phyloP scores from a whole-genome alignment of 2,329 filamentous ascomycete genomes.

The Aspergillus sp. region DNA sequence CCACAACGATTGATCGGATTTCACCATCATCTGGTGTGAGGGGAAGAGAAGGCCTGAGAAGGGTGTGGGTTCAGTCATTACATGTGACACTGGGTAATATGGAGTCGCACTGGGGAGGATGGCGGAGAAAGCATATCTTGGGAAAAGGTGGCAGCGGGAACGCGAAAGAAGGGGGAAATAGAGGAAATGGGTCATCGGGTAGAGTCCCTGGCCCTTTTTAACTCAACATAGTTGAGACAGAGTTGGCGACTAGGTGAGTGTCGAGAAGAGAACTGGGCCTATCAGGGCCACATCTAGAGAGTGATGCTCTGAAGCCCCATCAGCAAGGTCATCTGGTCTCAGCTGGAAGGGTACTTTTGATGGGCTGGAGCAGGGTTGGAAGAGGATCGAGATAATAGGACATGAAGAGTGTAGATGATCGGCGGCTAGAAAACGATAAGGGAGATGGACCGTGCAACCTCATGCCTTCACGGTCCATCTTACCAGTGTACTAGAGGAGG shows the following conservation, averaged over 20 bases:
- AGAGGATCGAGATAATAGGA: background rate
- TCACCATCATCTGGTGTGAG: background rate
- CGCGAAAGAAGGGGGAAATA: background rate
- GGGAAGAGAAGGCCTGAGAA: background rate
- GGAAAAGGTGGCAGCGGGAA: background rate
- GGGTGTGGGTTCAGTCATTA: background rate
- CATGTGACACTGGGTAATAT: constrained; percentile 15
- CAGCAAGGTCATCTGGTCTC: constrained; percentile 9
- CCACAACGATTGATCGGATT: background rate
- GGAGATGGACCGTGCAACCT: constrained; percentile 17
- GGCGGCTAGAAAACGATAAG: constrained; percentile 9
- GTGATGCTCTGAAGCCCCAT: background rate
- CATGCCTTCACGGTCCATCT: background rate
- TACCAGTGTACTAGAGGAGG: constrained; percentile 6
- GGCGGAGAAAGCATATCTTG: background rate
- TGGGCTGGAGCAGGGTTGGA: background rate
- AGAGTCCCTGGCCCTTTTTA: background rate
- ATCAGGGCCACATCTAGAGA: background rate
- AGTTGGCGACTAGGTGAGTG: background rate
- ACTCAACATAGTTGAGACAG: constrained; percentile 3
- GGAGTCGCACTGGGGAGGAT: background rate
- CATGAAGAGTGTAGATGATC: constrained; percentile 3
- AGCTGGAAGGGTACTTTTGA: constrained; percentile 6
- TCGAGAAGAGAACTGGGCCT: background rate
- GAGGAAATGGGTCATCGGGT: background rate